Evolutionary conservation across 78 protist species (phyloP), one percentile per base, ranked within the genome.

Genomic region (Dictyostelium capitatum): DNA sequence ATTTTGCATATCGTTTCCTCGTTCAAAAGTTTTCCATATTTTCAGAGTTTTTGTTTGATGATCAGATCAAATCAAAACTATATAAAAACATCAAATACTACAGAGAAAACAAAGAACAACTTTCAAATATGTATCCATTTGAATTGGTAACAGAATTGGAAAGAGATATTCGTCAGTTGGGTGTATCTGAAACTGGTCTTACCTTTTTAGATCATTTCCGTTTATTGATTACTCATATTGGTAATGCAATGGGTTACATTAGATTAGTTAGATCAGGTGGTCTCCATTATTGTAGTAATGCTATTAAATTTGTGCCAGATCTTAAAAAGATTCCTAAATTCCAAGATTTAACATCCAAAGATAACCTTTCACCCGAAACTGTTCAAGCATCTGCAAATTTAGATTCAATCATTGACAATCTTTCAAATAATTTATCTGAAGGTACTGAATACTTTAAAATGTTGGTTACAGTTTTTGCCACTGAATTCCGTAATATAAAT

Each of bases 231-330:
- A 97, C 99, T 28, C 97, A 97, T 50, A 97, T 98, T 65, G 99
- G 99, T 78, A 99, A 99, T 79, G 99, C 98, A 14, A 83, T 99
- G 95, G 99, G 99, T 20, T 99, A 97, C 89, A 95, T 99, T 30
- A 85, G 99, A 3, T 82, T 99, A 94, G 94, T 98, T 23, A 94
- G 99, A 64, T 67, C 98, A 0, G 99, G 99, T 43, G 98, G 98
- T 14, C 57, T 96, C 19, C 93, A 82, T 30, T 73, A 89, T 75
- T 65, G 91, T 89, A 54, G 91, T 57, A 83, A 83, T 15, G 97
- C 98, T 46, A 89, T 96, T 37, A 56, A 83, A 46, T 97, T 95
- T 32, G 96, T 98, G 12, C 98, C 98, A 3, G 96, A 98, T 51
- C 28, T 98, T 9, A 91, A 89, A 57, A 87, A 96, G 50, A 94